These are phyloP conservation scores for Paramyrothecium sp. DNA, from an alignment of 2,329 filamentous ascomycete genomes.

Conservation along the genomic window DNA sequence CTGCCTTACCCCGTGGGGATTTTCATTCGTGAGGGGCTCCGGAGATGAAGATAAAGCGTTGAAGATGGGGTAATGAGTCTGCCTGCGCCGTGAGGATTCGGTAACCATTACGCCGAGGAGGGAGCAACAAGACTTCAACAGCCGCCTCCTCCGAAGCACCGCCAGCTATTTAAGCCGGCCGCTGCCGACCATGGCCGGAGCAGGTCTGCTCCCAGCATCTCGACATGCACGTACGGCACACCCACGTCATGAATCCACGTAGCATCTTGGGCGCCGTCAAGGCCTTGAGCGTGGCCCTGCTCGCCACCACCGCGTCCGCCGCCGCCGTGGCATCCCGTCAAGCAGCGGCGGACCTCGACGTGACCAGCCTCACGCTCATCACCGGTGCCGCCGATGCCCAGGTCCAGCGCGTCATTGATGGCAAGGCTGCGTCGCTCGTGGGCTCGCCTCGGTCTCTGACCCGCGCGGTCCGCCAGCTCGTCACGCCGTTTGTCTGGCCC, in stretches of 20 bases:
- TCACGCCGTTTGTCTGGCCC: conserved; percentile 14
- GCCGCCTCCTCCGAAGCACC: no score
- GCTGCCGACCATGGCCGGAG: no score
- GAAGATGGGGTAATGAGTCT: no score
- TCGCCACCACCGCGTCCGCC: background rate
- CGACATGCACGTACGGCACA: background rate
- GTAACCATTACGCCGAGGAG: no score
- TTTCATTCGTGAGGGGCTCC: no score
- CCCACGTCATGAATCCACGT: background rate
- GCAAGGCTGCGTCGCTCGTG: conserved; percentile 5
- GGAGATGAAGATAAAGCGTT: no score
- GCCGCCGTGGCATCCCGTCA: no score
- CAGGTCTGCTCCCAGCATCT: background rate
- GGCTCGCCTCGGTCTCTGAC: conserved; percentile 11
- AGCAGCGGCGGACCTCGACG: background rate
- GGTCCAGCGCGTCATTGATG: conserved; percentile 9
- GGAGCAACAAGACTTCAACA: no score
- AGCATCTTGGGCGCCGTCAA: background rate
- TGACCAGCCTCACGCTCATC: conserved; percentile 5
- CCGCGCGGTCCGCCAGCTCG: conserved; percentile 11
- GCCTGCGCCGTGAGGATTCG: no score
- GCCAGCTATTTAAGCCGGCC: no score
- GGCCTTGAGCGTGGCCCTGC: background rate
- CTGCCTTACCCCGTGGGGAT: no score
- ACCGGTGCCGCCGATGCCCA: conserved; percentile 12